phyloP scores from a whole-genome alignment of 257 asterid genomes.

The Nicotiana sylvestris region DNA sequence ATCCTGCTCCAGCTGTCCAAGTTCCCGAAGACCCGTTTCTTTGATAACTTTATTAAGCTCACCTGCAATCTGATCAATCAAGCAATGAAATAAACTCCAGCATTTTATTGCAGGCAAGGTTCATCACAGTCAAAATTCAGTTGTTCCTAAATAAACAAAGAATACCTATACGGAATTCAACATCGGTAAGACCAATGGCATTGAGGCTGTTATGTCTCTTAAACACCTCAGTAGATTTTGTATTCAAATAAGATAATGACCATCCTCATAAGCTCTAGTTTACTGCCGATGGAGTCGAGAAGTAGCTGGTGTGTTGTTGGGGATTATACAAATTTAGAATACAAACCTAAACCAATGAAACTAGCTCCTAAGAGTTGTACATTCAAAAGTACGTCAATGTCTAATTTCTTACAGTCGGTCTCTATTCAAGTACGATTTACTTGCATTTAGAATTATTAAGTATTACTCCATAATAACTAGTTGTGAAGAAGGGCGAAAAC shows the following conservation, averaged over 20 bases:
- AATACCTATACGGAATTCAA: not conserved
- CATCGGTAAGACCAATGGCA: not conserved
- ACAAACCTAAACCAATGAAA: slow-evolving; percentile 3
- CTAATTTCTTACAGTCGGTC: not conserved
- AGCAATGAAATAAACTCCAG: slow-evolving; percentile 1
- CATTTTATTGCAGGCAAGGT: not conserved
- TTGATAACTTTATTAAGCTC: slow-evolving; percentile 61
- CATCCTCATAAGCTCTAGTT: not conserved
- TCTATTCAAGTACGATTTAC: not conserved
- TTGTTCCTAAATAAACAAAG: not conserved
- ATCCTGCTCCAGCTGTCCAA: slow-evolving; percentile 97
- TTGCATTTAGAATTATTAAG: not conserved
- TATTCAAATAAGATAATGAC: not conserved
- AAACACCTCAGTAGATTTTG: not conserved
- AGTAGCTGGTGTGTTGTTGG: not conserved
- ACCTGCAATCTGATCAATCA: slow-evolving; percentile 79
- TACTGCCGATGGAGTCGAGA: not conserved
- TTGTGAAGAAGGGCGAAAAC: not conserved
- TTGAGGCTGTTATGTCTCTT: not conserved
- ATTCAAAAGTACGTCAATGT: not conserved
- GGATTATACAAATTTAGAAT: not conserved
- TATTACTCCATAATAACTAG: not conserved
- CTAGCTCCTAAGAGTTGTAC: not conserved
- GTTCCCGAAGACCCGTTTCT: slow-evolving; percentile 71
- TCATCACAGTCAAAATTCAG: not conserved